Percentiles rank a stretch among this genome's conserved stretches.
phyloP scores from a whole-genome alignment of 306 rosid species.

The Mimosa pudica region DNA sequence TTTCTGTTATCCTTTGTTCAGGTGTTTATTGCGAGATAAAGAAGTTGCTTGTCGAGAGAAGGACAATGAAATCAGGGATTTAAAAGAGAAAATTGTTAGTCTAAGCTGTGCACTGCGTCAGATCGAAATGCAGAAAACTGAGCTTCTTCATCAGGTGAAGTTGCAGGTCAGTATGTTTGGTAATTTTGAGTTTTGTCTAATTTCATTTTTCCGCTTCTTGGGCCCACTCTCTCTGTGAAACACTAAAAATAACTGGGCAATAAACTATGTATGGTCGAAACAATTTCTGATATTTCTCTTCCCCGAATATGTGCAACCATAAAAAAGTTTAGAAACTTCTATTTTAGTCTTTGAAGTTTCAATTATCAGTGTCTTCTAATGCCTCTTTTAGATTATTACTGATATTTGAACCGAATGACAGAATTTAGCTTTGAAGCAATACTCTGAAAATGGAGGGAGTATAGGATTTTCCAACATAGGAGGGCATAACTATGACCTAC shows the following conservation, averaged over 20 bases:
- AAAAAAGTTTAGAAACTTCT: slow-evolving; percentile 15
- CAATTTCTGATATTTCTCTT: not conserved
- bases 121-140: slow-evolving; percentile 66
- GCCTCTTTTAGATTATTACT: not conserved
- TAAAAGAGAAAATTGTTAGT: slow-evolving; percentile 75
- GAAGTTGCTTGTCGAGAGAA: slow-evolving; percentile 74
- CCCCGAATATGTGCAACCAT: slow-evolving; percentile 10
- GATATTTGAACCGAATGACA: slow-evolving; percentile 37
- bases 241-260: not conserved
- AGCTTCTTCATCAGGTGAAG: slow-evolving; percentile 74
- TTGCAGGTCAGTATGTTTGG: slow-evolving; percentile 45
- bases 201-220: not conserved
- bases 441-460: slow-evolving; percentile 38
- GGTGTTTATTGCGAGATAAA: slow-evolving; percentile 77
- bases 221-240: not conserved
- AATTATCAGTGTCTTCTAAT: not conserved
- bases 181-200: slow-evolving; percentile 11
- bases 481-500: slow-evolving; percentile 78
- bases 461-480: slow-evolving; percentile 38
- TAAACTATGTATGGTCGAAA: not conserved
- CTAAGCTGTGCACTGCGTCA: slow-evolving; percentile 67
- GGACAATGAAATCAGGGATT: slow-evolving; percentile 73
- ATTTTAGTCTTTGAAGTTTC: not conserved
- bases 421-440: slow-evolving; percentile 49
- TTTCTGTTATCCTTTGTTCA: slow-evolving; percentile 31